Percentiles rank a stretch among this genome's conserved stretches.
These are phyloP conservation scores for Ilex asprella DNA, from an alignment of 257 asterid genomes.

Conservation along the genomic window DNA sequence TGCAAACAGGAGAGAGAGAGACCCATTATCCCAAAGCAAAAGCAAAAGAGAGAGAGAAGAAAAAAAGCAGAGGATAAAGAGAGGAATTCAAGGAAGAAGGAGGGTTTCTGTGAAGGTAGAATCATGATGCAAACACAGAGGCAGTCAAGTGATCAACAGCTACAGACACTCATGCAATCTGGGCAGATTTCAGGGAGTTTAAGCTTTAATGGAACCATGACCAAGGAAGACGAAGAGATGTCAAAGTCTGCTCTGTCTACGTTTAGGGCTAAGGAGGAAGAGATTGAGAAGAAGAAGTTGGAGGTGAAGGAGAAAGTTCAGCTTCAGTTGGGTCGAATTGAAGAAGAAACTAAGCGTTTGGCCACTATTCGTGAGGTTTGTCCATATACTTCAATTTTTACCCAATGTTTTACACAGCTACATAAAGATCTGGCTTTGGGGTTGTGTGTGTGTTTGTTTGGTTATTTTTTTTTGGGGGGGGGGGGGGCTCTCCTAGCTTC, in stretches of 20 bases:
- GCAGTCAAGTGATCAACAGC: conserved; percentile 48
- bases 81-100: conserved; percentile 22
- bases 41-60: conserved; percentile 31
- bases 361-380: conserved; percentile 83
- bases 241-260: conserved; percentile 83
- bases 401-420: too few species aligned
- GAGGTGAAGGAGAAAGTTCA: conserved; percentile 88
- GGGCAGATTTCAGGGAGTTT: conserved; percentile 74
- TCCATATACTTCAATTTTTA: neutral
- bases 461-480: too few species aligned
- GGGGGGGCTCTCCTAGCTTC: too few species aligned
- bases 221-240: conserved; percentile 90
- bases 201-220: conserved; percentile 64
- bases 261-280: conserved; percentile 94
- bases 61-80: conserved; percentile 19
- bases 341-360: conserved; percentile 85
- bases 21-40: conserved; percentile 43
- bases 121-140: conserved; percentile 62
- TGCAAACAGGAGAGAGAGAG: conserved; percentile 28
- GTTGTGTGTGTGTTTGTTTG: too few species aligned
- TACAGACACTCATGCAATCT: conserved; percentile 53
- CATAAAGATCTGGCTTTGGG: too few species aligned
- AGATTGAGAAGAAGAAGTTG: conserved; percentile 90
- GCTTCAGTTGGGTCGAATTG: conserved; percentile 92
- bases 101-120: conserved; percentile 22